A percentile compares a stretch with the other conserved stretches of the same genome.
These are phyloP conservation scores for Saitoella complicata DNA, from an alignment of 805 yeast species.

Conservation along the genomic window DNA sequence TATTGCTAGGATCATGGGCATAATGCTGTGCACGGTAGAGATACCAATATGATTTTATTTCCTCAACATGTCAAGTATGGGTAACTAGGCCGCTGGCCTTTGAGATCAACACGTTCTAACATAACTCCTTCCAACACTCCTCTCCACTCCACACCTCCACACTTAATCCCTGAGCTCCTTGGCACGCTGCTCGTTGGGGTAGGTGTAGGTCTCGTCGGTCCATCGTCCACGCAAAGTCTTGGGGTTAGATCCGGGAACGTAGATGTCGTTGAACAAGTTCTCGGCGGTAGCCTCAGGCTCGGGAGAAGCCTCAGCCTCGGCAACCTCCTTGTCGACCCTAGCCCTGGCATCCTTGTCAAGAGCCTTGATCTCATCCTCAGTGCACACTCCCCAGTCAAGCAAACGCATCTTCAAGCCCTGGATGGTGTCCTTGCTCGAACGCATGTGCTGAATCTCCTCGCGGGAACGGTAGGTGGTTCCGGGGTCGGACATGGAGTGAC, in stretches of 20 bases:
- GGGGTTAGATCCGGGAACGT: slow-evolving; percentile 85
- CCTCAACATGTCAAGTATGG: no score
- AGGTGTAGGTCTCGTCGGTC: slow-evolving; percentile 53
- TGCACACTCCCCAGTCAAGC: slow-evolving; percentile 66
- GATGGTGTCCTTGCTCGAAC: slow-evolving; percentile 95
- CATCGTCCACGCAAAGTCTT: slow-evolving; percentile 93
- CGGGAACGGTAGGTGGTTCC: slow-evolving; percentile 99
- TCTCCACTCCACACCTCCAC: background rate
- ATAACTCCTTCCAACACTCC: no score
- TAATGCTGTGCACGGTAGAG: no score
- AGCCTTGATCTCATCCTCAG: slow-evolving; percentile 87
- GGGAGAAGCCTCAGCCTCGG: slow-evolving; percentile 82
- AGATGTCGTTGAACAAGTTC: slow-evolving; percentile 89
- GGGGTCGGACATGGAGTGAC: slow-evolving; percentile 99
- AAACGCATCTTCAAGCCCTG: slow-evolving; percentile 84
- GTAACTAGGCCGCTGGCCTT: no score
- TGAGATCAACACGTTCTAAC: no score
- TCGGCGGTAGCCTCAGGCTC: slow-evolving; percentile 93
- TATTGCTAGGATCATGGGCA: no score
- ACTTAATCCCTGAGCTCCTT: background rate
- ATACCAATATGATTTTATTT: no score
- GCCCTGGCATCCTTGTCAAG: slow-evolving; percentile 94
- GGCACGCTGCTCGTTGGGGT: background rate
- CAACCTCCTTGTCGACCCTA: slow-evolving; percentile 86
- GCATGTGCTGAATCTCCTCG: slow-evolving; percentile 98